Percentiles rank a stretch among this genome's conserved stretches.
Evolutionary conservation across 352 stramenopile species (phyloP).

Genomic region (Globisporangium middletonii): DNA sequence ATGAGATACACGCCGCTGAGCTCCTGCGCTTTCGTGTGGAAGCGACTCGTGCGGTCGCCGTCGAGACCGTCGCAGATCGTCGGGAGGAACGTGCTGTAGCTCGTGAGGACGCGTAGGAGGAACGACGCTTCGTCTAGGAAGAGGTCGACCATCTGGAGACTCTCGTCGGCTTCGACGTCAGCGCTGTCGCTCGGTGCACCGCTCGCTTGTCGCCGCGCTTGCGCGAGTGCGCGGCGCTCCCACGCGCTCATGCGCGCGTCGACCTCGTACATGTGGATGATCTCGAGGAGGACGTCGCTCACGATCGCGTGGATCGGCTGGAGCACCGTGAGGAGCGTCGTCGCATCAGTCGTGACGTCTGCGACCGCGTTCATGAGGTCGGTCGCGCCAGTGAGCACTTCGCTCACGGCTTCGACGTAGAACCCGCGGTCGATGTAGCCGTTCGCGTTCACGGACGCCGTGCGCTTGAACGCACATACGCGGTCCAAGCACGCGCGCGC

Average conservation of each 20-base stretch:
- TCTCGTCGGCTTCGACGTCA: slow-evolving; percentile 68
- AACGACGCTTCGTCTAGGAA: slow-evolving; percentile 78
- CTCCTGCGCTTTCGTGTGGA: slow-evolving; percentile 64
- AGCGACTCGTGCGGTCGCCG: slow-evolving; percentile 23
- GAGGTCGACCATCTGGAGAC: slow-evolving; percentile 83
- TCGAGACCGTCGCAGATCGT: slow-evolving; percentile 49
- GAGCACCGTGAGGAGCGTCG: slow-evolving; percentile 41
- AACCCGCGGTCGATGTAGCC: slow-evolving; percentile 84
- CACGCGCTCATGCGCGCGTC: slow-evolving; percentile 74
- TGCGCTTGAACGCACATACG: slow-evolving; percentile 42
- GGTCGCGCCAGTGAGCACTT: slow-evolving; percentile 62
- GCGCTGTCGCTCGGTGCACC: slow-evolving; percentile 18
- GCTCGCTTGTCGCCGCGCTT: slow-evolving; percentile 35
- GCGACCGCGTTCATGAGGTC: slow-evolving; percentile 81
- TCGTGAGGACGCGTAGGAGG: slow-evolving; percentile 66
- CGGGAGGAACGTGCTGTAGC: slow-evolving; percentile 52
- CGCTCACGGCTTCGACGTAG: slow-evolving; percentile 67
- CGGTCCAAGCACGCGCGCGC: slow-evolving; percentile 43
- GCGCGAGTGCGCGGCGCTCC: slow-evolving; percentile 61
- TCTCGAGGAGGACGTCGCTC: slow-evolving; percentile 45
- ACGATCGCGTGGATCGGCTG: slow-evolving; percentile 54
- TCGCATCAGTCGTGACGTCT: slow-evolving; percentile 34
- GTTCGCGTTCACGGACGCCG: slow-evolving; percentile 61
- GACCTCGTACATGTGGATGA: slow-evolving; percentile 65
- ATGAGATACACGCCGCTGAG: slow-evolving; percentile 77